phyloP scores from a whole-genome alignment of 2,329 filamentous ascomycete species.

The Aureobasidium sp. region DNA sequence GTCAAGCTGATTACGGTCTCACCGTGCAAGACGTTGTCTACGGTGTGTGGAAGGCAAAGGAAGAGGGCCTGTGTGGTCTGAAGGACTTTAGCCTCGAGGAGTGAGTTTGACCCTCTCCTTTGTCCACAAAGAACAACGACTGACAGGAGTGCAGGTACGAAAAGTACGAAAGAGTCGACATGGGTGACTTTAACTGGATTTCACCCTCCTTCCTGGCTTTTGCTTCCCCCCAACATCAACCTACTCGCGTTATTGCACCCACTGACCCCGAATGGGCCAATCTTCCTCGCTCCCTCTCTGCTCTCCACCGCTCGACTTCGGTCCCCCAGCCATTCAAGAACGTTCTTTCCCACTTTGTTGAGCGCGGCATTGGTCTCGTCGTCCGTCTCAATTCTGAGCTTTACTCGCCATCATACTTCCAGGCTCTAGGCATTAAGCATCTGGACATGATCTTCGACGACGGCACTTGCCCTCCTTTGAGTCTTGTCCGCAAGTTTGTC shows the following conservation, averaged over 20 bases:
- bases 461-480: slow-evolving; percentile 84
- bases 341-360: slow-evolving; percentile 80
- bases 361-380: slow-evolving; percentile 84
- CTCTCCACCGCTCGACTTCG: slow-evolving; percentile 58
- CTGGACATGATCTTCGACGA: slow-evolving; percentile 99
- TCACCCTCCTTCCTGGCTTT: slow-evolving; percentile 93
- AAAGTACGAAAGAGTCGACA: slow-evolving; percentile 88
- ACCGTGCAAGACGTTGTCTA: slow-evolving; percentile 97
- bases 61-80: slow-evolving; percentile 82
- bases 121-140: neutral
- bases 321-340: slow-evolving; percentile 91
- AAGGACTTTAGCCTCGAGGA: slow-evolving; percentile 95
- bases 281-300: slow-evolving; percentile 68
- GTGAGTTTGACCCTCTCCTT: slow-evolving; percentile 37
- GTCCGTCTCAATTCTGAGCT: slow-evolving; percentile 92
- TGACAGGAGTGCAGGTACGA: slow-evolving; percentile 59
- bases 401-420: slow-evolving; percentile 96
- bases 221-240: slow-evolving; percentile 82
- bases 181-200: slow-evolving; percentile 99
- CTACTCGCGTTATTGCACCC: slow-evolving; percentile 63
- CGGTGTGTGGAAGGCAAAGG: slow-evolving; percentile 97
- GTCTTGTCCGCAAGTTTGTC: slow-evolving; percentile 90
- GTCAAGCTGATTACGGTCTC: slow-evolving; percentile 92
- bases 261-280: slow-evolving; percentile 66
- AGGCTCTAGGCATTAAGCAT: slow-evolving; percentile 87